These are phyloP conservation scores for Hygrocybe punicea DNA, from an alignment of 768 basidiomycete genomes.

Conservation along the genomic window DNA sequence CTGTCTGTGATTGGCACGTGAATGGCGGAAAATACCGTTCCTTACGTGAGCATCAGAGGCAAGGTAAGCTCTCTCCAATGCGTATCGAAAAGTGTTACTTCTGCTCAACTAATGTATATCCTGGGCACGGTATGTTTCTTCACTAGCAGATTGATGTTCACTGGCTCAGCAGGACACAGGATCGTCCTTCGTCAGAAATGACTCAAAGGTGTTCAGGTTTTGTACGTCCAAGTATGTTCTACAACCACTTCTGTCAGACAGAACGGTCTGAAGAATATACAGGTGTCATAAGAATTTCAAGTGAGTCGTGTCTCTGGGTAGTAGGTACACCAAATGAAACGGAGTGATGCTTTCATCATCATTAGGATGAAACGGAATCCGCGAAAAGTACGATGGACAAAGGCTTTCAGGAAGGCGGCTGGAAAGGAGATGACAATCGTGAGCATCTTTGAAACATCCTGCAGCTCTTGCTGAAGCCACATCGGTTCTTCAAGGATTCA, in stretches of 20 bases:
- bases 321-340: background rate
- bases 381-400: slow-evolving; percentile 98
- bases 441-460: slow-evolving; percentile 26
- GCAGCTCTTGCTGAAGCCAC: background rate
- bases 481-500: slow-evolving; percentile 63
- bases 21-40: too few relatives aligned
- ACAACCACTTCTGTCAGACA: background rate
- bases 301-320: slow-evolving; percentile 45
- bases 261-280: slow-evolving; percentile 8
- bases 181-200: slow-evolving; percentile 95
- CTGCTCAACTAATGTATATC: slow-evolving; percentile 95
- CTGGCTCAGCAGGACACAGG: slow-evolving; percentile 41
- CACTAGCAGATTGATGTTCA: background rate
- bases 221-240: slow-evolving; percentile 88
- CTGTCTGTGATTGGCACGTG: too few relatives aligned
- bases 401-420: slow-evolving; percentile 96
- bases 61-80: slow-evolving; percentile 61
- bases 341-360: background rate
- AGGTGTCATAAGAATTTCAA: slow-evolving; percentile 99
- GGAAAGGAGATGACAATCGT: slow-evolving; percentile 99
- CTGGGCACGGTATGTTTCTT: slow-evolving; percentile 73
- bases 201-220: slow-evolving; percentile 96
- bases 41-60: too few relatives aligned
- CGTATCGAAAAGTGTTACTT: slow-evolving; percentile 98
- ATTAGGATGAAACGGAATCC: slow-evolving; percentile 98